These are phyloP conservation scores for Tylopilus sp. DNA, from an alignment of 1,284 basidiomycete genomes.

Conservation along the genomic window DNA sequence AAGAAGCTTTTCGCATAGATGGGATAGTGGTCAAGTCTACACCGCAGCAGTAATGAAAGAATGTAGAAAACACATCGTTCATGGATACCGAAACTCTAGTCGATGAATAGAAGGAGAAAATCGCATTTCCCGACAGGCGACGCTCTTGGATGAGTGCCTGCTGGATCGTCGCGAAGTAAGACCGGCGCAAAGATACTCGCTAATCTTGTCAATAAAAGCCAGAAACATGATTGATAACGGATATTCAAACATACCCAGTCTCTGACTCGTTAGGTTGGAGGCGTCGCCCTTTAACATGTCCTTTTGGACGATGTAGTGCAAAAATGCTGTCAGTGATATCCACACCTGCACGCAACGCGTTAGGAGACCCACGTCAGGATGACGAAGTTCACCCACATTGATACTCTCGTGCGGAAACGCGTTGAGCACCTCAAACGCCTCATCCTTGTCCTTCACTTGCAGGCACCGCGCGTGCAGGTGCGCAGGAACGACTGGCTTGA, in stretches of 20 bases:
- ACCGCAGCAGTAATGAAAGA: not conserved
- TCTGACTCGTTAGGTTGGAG: conserved; percentile 33
- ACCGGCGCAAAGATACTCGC: conserved; percentile 70
- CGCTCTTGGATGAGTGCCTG: conserved; percentile 46
- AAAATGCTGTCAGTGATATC: conserved; percentile 78
- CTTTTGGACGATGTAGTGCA: conserved; percentile 70
- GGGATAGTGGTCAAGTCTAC: not conserved
- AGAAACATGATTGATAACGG: not conserved
- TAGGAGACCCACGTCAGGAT: not conserved
- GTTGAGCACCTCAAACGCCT: conserved; percentile 71
- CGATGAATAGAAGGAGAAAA: conserved; percentile 68
- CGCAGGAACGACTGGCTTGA: conserved; percentile 70
- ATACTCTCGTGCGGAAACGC: conserved; percentile 28
- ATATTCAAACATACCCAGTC: conserved; percentile 51
- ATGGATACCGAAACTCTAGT: conserved; percentile 8
- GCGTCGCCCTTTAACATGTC: conserved; percentile 20
- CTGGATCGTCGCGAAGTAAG: conserved; percentile 66
- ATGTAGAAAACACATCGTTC: not conserved
- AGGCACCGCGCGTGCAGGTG: conserved; percentile 65
- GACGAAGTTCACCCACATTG: conserved; percentile 50
- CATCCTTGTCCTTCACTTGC: conserved; percentile 64
- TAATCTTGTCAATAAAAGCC: conserved; percentile 39
- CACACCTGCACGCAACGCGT: conserved; percentile 63
- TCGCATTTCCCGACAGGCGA: conserved; percentile 65
- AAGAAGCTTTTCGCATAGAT: conserved; percentile 75